Conservation (phyloP, 2,329 filamentous ascomycete species). For the Pseudogymnoascus sp. region DNA sequence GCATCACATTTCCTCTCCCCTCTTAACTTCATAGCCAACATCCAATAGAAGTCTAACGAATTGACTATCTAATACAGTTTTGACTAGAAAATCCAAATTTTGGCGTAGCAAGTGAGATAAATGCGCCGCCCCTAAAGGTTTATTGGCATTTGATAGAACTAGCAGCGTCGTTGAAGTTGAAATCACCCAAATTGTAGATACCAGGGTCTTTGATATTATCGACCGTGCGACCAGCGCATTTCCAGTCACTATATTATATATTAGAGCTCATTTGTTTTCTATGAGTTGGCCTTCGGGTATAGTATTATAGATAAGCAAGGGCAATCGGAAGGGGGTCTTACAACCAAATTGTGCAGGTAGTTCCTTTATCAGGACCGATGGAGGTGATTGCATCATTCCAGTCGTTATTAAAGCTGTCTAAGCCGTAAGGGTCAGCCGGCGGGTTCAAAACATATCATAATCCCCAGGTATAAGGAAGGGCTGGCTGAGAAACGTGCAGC, state of each 20-base stretch:
- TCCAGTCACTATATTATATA: not conserved
- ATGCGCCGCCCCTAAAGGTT: not conserved
- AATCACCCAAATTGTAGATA: not conserved
- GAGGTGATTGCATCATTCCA: slow-evolving; percentile 1
- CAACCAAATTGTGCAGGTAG: not conserved
- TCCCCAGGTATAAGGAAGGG: not conserved
- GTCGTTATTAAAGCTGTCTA: not conserved
- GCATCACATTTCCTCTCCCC: not conserved
- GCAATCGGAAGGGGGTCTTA: not conserved
- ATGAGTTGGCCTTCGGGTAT: not conserved
- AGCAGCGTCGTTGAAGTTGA: not conserved
- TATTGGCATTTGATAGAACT: not conserved
- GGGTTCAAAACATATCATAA: not conserved
- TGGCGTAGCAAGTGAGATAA: not conserved
- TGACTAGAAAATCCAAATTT: not conserved
- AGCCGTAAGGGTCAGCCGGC: not conserved
- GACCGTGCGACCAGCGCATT: not conserved
- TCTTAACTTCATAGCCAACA: not conserved
- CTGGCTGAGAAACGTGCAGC: not conserved
- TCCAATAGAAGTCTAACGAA: not conserved
- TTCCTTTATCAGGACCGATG: not conserved
- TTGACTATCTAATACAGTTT: not conserved
- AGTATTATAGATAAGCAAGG: not conserved
- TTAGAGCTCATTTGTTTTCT: not conserved
- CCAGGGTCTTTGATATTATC: not conserved